Evolutionary conservation across 768 basidiomycete species (phyloP), one percentile per base, ranked within the genome.

Genomic region (Rhizopogon rudus): DNA sequence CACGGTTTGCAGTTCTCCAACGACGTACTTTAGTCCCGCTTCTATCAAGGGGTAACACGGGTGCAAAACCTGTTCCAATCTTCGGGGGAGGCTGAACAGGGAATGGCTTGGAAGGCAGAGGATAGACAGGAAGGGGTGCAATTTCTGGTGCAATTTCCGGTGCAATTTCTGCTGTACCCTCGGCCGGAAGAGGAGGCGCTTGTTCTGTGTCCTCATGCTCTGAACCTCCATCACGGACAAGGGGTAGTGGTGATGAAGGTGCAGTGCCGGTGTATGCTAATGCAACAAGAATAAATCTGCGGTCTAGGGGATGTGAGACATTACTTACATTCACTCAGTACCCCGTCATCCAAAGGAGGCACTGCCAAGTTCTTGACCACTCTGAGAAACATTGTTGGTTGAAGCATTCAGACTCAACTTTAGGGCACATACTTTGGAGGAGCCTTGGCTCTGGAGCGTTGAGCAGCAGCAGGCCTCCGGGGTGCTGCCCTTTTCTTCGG

Each of bases 71-170:
- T 6, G 86, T 79, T 16, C 75, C 73, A n/a, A 91, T 84, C 72
- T 91, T 91, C 0, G 81, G 81, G 2, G 88, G 84, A 31, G 83
- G 84, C 61, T 89, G 88, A 12, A 92, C 90, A 0, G 87, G 84
- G 72, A 91, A 91, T 0, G 89, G 88, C 68, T 87, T 90, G n/a
- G 83, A 79, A 12, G 90, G 89, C 22, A 91, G 78, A 1, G 90
- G 87, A 59, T 91, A 92, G 29, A 84, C 70, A 3, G 90, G 90
- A 2, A 87, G 75, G 1, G 88, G 80, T 17, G 79, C 73, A 51
- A 73, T 80, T 51, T 87, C 81, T 51, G 77, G 25, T 4, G 25
- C 25, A 25, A 25, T 25, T 25, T 25, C 25, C 4, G 88, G 80
- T 17, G 79, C 73, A 51, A 73, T 80, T 51, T 87, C 81, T 51